These are phyloP conservation scores for Dothistroma septosporum DNA, from an alignment of 2,329 filamentous ascomycete genomes.

Conservation along the genomic window DNA sequence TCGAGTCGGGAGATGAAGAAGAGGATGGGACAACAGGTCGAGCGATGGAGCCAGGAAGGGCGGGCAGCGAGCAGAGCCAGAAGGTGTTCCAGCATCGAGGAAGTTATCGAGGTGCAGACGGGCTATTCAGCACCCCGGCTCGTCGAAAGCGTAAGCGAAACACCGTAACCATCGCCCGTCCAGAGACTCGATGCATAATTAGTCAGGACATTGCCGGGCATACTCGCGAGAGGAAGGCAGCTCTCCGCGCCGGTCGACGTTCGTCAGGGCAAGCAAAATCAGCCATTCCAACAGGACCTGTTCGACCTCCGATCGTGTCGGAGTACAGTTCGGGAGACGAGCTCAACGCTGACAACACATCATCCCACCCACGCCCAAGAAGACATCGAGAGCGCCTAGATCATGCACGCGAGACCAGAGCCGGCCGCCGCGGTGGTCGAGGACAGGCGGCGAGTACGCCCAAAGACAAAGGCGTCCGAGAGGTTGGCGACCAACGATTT, in stretches of 20 bases:
- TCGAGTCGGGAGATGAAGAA: slow-evolving; percentile 1
- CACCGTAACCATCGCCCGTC: neutral
- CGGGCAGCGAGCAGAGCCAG: neutral
- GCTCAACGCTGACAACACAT: neutral
- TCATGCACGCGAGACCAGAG: slow-evolving; percentile 2
- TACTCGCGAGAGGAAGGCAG: slow-evolving; percentile 5
- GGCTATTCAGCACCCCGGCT: neutral
- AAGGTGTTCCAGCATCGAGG: too few species aligned
- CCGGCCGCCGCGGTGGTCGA: neutral
- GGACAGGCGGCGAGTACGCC: neutral
- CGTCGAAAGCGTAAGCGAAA: neutral
- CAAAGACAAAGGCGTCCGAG: neutral
- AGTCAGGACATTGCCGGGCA: slow-evolving; percentile 5
- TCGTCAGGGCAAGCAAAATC: neutral
- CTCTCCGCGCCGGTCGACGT: neutral
- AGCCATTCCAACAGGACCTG: neutral
- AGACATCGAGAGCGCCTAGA: neutral
- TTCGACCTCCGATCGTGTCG: neutral
- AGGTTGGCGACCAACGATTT: neutral
- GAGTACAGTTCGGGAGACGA: neutral
- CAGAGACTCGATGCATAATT: slow-evolving; percentile 3
- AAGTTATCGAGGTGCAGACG: too few species aligned
- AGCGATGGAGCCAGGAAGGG: neutral
- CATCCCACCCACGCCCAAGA: neutral
- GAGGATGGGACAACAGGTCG: neutral